These are phyloP conservation scores for Blastomyces gilchristii DNA, from an alignment of 2,329 filamentous ascomycete species.

Conservation along the genomic window DNA sequence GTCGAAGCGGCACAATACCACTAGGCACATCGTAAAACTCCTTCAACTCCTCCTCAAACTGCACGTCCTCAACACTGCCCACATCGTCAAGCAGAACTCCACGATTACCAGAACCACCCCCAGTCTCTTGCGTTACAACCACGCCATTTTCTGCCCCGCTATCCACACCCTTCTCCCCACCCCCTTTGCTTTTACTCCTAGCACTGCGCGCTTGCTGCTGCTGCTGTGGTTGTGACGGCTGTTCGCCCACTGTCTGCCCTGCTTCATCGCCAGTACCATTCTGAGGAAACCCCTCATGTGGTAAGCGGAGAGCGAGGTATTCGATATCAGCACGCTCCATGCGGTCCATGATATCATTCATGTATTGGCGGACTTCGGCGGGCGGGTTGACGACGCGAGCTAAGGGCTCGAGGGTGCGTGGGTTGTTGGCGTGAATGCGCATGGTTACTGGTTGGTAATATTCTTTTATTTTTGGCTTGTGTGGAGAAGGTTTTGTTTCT, in stretches of 20 bases:
- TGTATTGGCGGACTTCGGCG: conserved; percentile 44
- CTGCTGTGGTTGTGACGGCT: neutral
- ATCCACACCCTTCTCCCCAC: conserved; percentile 23
- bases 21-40: conserved; percentile 34
- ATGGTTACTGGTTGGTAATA: conserved; percentile 48
- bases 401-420: conserved; percentile 45
- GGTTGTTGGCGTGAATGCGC: conserved; percentile 44
- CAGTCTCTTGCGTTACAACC: conserved; percentile 8
- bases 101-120: neutral
- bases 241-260: conserved; percentile 20
- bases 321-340: conserved; percentile 46
- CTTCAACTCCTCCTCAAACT: conserved; percentile 28
- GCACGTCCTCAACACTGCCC: conserved; percentile 21
- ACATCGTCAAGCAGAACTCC: neutral
- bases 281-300: conserved; percentile 27
- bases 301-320: conserved; percentile 47
- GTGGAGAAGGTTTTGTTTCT: conserved; percentile 8
- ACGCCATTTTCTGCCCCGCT: conserved; percentile 20
- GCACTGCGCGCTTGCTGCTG: conserved; percentile 16
- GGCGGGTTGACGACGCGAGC: conserved; percentile 46
- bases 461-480: conserved; percentile 28
- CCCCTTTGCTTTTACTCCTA: conserved; percentile 15
- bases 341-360: conserved; percentile 49
- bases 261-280: conserved; percentile 20
- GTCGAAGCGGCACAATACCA: conserved; percentile 23